phyloP scores from a whole-genome alignment of 768 basidiomycete species.

The Sarcodon aspratus region DNA sequence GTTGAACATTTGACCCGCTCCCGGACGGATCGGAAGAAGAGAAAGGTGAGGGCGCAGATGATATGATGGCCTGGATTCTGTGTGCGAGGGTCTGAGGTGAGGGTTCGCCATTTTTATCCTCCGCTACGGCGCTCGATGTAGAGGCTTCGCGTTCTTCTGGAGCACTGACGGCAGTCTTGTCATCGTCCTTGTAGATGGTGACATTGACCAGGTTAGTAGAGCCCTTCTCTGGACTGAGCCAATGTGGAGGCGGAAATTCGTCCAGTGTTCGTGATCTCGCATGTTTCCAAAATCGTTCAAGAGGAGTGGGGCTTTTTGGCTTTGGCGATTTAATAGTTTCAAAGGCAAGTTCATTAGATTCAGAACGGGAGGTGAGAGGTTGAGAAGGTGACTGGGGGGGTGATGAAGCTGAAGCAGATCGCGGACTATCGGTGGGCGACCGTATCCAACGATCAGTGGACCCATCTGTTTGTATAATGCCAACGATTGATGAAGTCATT shows the following conservation, averaged over 20 bases:
- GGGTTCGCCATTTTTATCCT: not conserved
- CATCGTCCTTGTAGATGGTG: not conserved
- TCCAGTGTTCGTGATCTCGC: not conserved
- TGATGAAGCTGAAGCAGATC: too few species aligned
- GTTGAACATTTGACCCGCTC: slow-evolving; percentile 5
- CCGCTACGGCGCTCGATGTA: not conserved
- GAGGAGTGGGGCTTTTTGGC: not conserved
- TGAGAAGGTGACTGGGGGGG: too few species aligned
- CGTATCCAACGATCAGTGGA: too few species aligned
- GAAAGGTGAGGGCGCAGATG: not conserved
- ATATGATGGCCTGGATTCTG: not conserved
- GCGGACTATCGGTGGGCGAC: too few species aligned
- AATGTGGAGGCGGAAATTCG: not conserved
- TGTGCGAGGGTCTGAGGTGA: not conserved
- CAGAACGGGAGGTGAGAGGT: too few species aligned
- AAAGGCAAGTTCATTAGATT: too few species aligned
- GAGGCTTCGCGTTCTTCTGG: not conserved
- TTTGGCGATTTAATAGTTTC: too few species aligned
- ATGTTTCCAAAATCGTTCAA: not conserved
- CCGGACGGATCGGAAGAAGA: not conserved
- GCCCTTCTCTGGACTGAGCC: not conserved
- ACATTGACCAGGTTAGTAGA: not conserved
- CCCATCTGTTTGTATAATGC: too few species aligned
- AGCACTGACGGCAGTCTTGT: not conserved
- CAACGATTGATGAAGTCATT: too few species aligned